Evolutionary conservation across 106 monocot species (phyloP), one percentile per base, ranked within the genome.

Genomic region (Chionographis japonica): DNA sequence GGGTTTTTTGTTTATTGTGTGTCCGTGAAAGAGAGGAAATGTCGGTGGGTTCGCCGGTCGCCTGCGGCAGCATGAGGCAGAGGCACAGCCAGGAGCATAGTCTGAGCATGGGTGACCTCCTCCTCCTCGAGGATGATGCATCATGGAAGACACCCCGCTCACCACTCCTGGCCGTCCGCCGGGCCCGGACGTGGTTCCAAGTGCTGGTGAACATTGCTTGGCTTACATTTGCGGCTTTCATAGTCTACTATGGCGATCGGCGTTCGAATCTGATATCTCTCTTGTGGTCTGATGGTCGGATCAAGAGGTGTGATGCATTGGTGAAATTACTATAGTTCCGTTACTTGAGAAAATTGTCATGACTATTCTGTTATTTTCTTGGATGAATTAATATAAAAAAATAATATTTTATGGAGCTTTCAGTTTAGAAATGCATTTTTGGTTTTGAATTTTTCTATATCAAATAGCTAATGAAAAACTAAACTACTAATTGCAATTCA

Each of bases 241-340:
- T 64, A 20, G 39, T 77, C 55, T 77, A 77, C 51, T 77, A 18
- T 58, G 76, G 76, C 4, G 76, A 77, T 70, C 16, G 70, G 53
- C 14, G 52, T 17, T 54, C 37, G 56, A 70, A 70, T 63, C 40
- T 77, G 61, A 16, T 77, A 9, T 53, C 56, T 38, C 6, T 77
- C 13, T 63, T 77, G 56, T 64, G 69, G 46, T 60, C 54, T 40
- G 76, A 77, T 70, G 54, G 8, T 4, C 69, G 76, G 40, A 64
- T 77, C 38, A 77, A 62, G 37, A 70, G 76, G 76, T 77, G 70
- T 50, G 65, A 11, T 8, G 6, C 14, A 19, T 59, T 27, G 27
- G 27, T 1, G 1, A 27, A 27, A 27, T 27, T 27, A 27, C 27
- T 27, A 27, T 27, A 27, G 27, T 1, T 27, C 0, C 1, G 27